These are phyloP conservation scores for Candida yuanshanica DNA, from an alignment of 805 yeast genomes.

Conservation along the genomic window DNA sequence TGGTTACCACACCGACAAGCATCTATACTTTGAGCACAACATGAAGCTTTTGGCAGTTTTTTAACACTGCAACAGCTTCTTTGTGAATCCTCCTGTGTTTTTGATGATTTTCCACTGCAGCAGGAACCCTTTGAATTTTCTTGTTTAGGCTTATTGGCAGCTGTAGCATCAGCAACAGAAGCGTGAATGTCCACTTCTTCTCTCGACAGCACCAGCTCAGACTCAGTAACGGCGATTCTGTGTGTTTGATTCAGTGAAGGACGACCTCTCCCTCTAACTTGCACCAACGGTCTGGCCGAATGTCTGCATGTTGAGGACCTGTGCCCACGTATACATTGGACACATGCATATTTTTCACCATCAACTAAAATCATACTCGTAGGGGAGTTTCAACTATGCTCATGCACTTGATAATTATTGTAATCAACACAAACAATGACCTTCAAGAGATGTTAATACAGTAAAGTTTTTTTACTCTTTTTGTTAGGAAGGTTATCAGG, in stretches of 20 bases:
- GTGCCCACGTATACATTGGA: slow-evolving; percentile 79
- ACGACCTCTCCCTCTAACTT: slow-evolving; percentile 73
- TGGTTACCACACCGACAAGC: slow-evolving; percentile 6
- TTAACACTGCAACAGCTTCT: neutral
- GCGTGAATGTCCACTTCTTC: slow-evolving; percentile 12
- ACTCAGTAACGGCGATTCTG: slow-evolving; percentile 24
- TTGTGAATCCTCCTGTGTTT: neutral
- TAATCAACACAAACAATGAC: no score
- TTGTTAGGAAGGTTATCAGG: no score
- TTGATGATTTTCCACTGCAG: neutral
- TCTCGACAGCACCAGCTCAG: slow-evolving; percentile 14
- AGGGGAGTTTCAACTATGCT: neutral
- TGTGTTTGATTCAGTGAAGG: slow-evolving; percentile 46
- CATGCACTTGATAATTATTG: no score
- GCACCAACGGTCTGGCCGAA: slow-evolving; percentile 62
- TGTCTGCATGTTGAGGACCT: slow-evolving; percentile 76
- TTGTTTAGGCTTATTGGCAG: neutral
- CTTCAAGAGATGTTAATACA: no score
- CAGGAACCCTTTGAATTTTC: neutral
- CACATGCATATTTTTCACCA: slow-evolving; percentile 68
- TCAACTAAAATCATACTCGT: slow-evolving; percentile 58
- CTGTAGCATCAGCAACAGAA: neutral
- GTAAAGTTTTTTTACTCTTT: no score
- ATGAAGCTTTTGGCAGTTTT: slow-evolving; percentile 1
- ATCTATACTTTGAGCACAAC: neutral